These are phyloP conservation scores for Wickerhamomyces subpelliculosus DNA, from an alignment of 805 yeast species.

Conservation along the genomic window DNA sequence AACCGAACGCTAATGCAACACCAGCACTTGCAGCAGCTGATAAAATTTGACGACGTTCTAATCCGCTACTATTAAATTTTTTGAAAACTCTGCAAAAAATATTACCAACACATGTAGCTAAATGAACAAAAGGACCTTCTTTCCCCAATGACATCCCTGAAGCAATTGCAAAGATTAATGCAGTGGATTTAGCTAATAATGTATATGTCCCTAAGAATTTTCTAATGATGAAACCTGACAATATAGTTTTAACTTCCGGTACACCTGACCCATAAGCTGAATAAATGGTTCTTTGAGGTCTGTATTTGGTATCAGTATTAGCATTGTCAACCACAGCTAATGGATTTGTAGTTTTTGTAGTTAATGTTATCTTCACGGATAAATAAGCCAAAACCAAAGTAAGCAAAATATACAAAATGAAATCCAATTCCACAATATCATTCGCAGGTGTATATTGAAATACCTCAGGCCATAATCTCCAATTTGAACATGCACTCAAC, in stretches of 20 bases:
- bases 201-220: slow-evolving; percentile 46
- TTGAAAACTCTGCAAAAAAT: slow-evolving; percentile 40
- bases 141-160: slow-evolving; percentile 53
- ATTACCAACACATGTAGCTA: slow-evolving; percentile 53
- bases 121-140: slow-evolving; percentile 58
- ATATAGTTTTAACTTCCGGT: slow-evolving; percentile 53
- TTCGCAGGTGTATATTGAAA: background rate
- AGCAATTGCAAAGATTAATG: slow-evolving; percentile 45
- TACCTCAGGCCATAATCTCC: slow-evolving; percentile 39
- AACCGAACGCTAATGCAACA: slow-evolving; percentile 54
- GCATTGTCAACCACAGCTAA: slow-evolving; percentile 5
- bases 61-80: slow-evolving; percentile 39
- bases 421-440: slow-evolving; percentile 21
- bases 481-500: slow-evolving; percentile 26
- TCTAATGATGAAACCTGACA: slow-evolving; percentile 52
- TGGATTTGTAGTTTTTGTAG: slow-evolving; percentile 35
- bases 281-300: slow-evolving; percentile 27
- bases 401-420: slow-evolving; percentile 28
- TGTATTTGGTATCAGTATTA: background rate
- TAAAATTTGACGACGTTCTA: slow-evolving; percentile 43
- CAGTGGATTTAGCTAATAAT: slow-evolving; percentile 38
- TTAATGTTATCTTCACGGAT: slow-evolving; percentile 38
- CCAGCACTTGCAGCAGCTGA: slow-evolving; percentile 55
- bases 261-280: slow-evolving; percentile 56
- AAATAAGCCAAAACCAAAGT: slow-evolving; percentile 35